Conservation (phyloP, 2,329 filamentous ascomycete genomes). For the Incumbomyces lentus region DNA sequence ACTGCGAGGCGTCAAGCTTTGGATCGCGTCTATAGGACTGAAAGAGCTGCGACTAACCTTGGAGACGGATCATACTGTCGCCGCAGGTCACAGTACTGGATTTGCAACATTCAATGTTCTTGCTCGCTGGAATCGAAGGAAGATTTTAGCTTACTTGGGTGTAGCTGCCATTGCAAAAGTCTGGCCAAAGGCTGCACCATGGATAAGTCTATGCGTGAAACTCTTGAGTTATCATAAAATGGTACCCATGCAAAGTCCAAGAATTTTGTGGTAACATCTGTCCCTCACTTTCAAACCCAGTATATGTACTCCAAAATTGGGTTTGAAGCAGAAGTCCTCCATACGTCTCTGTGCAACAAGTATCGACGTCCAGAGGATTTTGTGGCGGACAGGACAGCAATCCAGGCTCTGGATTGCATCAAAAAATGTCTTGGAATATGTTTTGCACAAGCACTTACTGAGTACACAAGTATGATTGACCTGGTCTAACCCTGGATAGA, state of each 20-base stretch:
- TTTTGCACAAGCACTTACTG: slow-evolving; percentile 23
- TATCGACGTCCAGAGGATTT: slow-evolving; percentile 41
- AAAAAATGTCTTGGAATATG: slow-evolving; percentile 7
- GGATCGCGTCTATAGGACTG: slow-evolving; percentile 41
- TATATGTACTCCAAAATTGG: slow-evolving; percentile 52
- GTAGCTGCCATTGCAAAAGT: slow-evolving; percentile 47
- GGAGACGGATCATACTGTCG: slow-evolving; percentile 53
- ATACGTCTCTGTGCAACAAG: slow-evolving; percentile 56
- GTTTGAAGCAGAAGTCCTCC: slow-evolving; percentile 47
- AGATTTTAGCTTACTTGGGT: slow-evolving; percentile 29
- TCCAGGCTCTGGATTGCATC: slow-evolving; percentile 15
- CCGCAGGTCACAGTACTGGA: slow-evolving; percentile 50
- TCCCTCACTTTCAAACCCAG: slow-evolving; percentile 46
- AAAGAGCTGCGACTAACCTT: too few relatives aligned
- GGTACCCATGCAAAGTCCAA: slow-evolving; percentile 48
- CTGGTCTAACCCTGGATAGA: slow-evolving; percentile 37
- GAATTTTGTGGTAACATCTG: slow-evolving; percentile 48
- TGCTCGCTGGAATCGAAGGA: too few relatives aligned
- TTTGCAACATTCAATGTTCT: too few relatives aligned
- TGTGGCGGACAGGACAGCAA: slow-evolving; percentile 40
- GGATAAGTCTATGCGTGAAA: slow-evolving; percentile 40
- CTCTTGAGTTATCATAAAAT: slow-evolving; percentile 38
- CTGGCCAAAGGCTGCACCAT: slow-evolving; percentile 37
- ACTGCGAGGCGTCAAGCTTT: slow-evolving; percentile 23
- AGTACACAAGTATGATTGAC: slow-evolving; percentile 49